A percentile compares a stretch with the other conserved stretches of the same genome.
These are phyloP conservation scores for Chrysoporthe puriensis DNA, from an alignment of 2,329 filamentous ascomycete species.

Conservation along the genomic window DNA sequence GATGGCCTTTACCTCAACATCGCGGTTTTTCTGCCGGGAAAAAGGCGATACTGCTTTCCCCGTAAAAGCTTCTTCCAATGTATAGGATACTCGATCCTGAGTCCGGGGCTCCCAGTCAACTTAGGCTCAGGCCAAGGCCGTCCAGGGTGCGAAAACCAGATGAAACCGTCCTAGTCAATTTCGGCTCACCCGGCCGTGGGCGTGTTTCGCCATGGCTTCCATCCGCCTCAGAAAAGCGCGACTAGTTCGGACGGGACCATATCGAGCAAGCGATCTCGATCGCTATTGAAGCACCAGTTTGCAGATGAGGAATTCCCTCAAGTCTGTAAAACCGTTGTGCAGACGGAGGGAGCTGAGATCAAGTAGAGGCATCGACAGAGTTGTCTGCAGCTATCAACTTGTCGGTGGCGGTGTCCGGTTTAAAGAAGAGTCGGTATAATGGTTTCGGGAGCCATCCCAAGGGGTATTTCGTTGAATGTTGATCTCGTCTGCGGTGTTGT, in stretches of 20 bases:
- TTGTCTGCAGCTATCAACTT: constrained; percentile 41
- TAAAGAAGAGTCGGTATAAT: constrained; percentile 9
- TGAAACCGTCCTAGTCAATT: constrained; percentile 69
- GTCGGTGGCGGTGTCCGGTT: constrained; percentile 18
- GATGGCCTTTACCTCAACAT: constrained; percentile 73
- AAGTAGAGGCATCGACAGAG: constrained; percentile 68
- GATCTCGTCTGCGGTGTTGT: constrained; percentile 25
- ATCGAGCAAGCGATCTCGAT: constrained; percentile 58
- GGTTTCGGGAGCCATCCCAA: background rate
- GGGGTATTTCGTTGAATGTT: constrained; percentile 15
- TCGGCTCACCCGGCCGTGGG: constrained; percentile 63
- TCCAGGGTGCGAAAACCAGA: constrained; percentile 61
- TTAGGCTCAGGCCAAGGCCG: constrained; percentile 62
- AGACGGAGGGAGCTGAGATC: constrained; percentile 58
- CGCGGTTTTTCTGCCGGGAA: constrained; percentile 65
- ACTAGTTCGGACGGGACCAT: constrained; percentile 71
- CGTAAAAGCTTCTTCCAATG: constrained; percentile 77
- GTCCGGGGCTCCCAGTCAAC: constrained; percentile 50
- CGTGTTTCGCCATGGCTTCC: constrained; percentile 61
- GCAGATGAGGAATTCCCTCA: constrained; percentile 63
- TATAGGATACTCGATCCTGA: constrained; percentile 60
- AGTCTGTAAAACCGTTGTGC: constrained; percentile 63
- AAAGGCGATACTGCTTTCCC: constrained; percentile 70
- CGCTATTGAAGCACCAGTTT: constrained; percentile 63
- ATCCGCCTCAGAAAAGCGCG: constrained; percentile 58